Base-by-base conservation (phyloP, 176 grass and related monocot species). In the Juncus inflexus region DNA sequence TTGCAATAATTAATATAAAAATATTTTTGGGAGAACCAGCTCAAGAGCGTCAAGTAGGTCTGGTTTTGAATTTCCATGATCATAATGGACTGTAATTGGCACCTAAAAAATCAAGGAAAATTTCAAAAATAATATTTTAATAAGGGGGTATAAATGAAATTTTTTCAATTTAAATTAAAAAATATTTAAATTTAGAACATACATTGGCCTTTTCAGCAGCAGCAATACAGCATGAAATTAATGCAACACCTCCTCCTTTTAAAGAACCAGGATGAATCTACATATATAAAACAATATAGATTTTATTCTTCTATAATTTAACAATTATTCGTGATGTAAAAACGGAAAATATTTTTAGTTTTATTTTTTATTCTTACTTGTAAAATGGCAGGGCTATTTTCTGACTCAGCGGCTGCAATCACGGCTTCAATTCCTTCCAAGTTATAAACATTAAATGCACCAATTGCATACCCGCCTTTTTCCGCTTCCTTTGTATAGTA, bases 391-490 rank as follows among this genome's bases (percentile, higher is more conserved):
- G 92, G 92, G 78, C 92, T 91, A 47, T 81, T 76, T 77, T 88
- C 87, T 83, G 79, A 76, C 53, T 96, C 87, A 35, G 92, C 92
- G 65, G 87, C 92, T 79, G 87, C 84, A 91, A 96, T 42, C 35
- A 96, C 87, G 53, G 92, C 92, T 78, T 91, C 79, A 81, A 91
- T 62, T 58, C 92, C 92, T 76, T 96, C 92, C 61, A 96, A 82
- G 50, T 96, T 96, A 77, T 96, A 96, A 11, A 96, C 77, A 81
- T 96, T 96, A 79, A 96, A 96, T 74, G 92, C 92, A 71, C 92
- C 92, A 75, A 96, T 73, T 55, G 92, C 92, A 77, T 96, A 96
- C 63, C 84, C 79, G 63, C 82, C 83, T 7, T 89, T 86, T 60
- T 96, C 92, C 1, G 87, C 92, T 49, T 91, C 76, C 92, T 91